Conservation (phyloP, 2,329 filamentous ascomycete genomes). For the Penicillium sp. region DNA sequence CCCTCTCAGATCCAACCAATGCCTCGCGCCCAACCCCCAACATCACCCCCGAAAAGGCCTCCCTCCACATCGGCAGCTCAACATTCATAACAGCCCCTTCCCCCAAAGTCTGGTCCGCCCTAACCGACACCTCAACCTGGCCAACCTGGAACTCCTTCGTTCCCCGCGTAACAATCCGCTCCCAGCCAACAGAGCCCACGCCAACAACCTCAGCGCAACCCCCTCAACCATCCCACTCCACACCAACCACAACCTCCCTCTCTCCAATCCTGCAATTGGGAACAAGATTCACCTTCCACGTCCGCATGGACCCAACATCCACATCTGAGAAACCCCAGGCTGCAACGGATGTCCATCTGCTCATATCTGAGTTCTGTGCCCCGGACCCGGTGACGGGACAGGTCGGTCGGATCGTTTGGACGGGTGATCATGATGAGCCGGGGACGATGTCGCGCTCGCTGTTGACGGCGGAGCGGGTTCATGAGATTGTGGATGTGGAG, state of each 20-base stretch:
- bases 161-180: constrained; percentile 47
- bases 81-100: constrained; percentile 45
- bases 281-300: constrained; percentile 48
- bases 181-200: constrained; percentile 35
- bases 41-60: constrained; percentile 33
- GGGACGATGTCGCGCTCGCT: constrained; percentile 37
- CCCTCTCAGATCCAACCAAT: constrained; percentile 20
- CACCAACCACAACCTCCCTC: background rate
- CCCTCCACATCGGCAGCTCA: constrained; percentile 36
- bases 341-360: constrained; percentile 26
- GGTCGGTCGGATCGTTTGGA: constrained; percentile 33
- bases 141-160: constrained; percentile 52
- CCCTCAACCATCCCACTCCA: background rate
- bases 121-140: constrained; percentile 50
- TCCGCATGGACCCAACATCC: constrained; percentile 42
- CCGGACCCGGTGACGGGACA: constrained; percentile 23
- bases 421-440: constrained; percentile 27
- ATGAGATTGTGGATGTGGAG: constrained; percentile 47
- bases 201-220: constrained; percentile 1
- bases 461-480: constrained; percentile 48
- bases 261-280: constrained; percentile 38
- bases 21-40: constrained; percentile 32
- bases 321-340: constrained; percentile 22
- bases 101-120: constrained; percentile 44
- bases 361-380: constrained; percentile 38